These are phyloP conservation scores for Boletus sp. DNA, from an alignment of 768 basidiomycete genomes.

Conservation along the genomic window DNA sequence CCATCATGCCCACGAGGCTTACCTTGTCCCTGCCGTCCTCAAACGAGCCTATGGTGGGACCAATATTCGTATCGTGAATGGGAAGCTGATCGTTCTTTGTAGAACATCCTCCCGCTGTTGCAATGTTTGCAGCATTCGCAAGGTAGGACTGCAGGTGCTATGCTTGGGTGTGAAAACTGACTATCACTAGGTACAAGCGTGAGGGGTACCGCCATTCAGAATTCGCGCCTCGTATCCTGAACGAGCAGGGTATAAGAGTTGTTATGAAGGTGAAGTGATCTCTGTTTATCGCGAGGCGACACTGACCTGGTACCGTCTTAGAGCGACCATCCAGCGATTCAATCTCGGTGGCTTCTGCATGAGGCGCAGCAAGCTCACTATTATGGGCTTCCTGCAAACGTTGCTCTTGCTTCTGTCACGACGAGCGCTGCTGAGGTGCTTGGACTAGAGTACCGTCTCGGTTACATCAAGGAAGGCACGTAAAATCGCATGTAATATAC, in stretches of 20 bases:
- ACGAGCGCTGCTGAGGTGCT: conserved; percentile 67
- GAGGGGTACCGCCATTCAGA: conserved; percentile 57
- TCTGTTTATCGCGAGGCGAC: not conserved
- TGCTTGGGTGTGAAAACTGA: not conserved
- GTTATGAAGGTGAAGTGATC: conserved; percentile 45
- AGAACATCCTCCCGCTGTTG: conserved; percentile 61
- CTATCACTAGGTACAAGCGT: conserved; percentile 47
- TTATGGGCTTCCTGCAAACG: conserved; percentile 69
- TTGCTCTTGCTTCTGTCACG: conserved; percentile 74
- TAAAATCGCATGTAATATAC: not conserved
- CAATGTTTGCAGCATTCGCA: conserved; percentile 64
- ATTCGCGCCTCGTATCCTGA: conserved; percentile 54
- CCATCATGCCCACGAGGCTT: conserved; percentile 80
- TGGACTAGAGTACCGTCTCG: conserved; percentile 80
- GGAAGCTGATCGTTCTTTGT: not conserved
- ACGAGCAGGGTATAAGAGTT: conserved; percentile 48
- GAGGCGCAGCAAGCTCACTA: conserved; percentile 86
- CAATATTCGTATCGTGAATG: not conserved
- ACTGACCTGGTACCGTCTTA: conserved; percentile 22
- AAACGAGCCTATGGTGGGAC: conserved; percentile 62
- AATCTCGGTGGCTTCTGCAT: conserved; percentile 74
- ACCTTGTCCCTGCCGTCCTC: conserved; percentile 74
- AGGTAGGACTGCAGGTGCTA: conserved; percentile 27
- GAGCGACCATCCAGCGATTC: conserved; percentile 65
- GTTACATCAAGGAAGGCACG: conserved; percentile 63